Evolutionary conservation across 2,329 filamentous ascomycete species (phyloP).

Genomic region (Fusarium nelsonii): DNA sequence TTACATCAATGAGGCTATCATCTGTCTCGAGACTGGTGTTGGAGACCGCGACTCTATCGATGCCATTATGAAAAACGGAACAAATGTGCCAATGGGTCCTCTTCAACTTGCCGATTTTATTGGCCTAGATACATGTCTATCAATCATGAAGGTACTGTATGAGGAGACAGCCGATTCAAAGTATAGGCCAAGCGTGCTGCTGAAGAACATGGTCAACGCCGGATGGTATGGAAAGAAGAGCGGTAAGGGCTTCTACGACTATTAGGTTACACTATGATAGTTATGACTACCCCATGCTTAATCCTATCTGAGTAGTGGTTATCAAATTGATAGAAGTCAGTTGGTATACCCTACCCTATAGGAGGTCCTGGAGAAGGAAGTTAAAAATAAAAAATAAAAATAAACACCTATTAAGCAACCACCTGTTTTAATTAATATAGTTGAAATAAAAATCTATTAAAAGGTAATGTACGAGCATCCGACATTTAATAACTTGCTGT

Average conservation of each 20-base stretch:
- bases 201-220: constrained; percentile 97
- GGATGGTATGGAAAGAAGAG: constrained; percentile 98
- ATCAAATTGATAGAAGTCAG: neutral
- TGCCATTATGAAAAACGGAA: constrained; percentile 99
- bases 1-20: constrained; percentile 98
- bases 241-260: constrained; percentile 95
- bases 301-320: neutral
- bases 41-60: constrained; percentile 93
- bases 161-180: constrained; percentile 94
- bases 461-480: neutral
- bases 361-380: neutral
- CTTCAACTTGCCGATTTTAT: constrained; percentile 96
- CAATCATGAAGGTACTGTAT: constrained; percentile 97
- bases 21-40: constrained; percentile 93
- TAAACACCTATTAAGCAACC: neutral
- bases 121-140: constrained; percentile 92
- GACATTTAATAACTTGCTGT: neutral
- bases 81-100: constrained; percentile 98
- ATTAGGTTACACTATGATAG: constrained; percentile 58
- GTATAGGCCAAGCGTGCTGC: constrained; percentile 87
- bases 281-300: no score
- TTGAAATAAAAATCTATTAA: neutral
- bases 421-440: neutral
- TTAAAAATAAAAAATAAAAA: neutral
- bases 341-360: neutral